Percentiles rank a stretch among this genome's conserved stretches.
Evolutionary conservation across 2,329 filamentous ascomycete genomes (phyloP).

Genomic region (Venturiaceae sp.): DNA sequence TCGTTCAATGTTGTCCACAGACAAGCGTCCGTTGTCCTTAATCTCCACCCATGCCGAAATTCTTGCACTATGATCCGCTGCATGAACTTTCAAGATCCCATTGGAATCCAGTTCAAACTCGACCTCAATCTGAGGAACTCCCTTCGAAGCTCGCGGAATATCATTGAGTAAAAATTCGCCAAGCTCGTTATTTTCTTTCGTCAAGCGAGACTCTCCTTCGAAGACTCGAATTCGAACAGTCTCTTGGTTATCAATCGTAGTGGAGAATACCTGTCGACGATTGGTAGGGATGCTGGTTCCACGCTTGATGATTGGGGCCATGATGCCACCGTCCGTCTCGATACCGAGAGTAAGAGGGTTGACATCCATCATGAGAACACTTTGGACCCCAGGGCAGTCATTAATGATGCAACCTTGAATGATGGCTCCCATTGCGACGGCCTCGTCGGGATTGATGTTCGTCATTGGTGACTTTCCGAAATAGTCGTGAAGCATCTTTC

Average conservation of each 20-base stretch:
- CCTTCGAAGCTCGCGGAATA: conserved; percentile 7
- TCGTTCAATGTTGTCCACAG: background rate
- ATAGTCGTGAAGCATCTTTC: background rate
- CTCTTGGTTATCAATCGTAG: background rate
- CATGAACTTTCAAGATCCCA: background rate
- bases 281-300: conserved; percentile 3
- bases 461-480: conserved; percentile 1
- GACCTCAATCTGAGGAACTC: conserved; percentile 9
- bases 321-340: conserved; percentile 2
- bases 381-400: background rate
- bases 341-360: conserved; percentile 6
- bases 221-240: conserved; percentile 2
- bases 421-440: conserved; percentile 1
- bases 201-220: background rate
- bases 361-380: conserved; percentile 5
- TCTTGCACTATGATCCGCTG: background rate
- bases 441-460: conserved; percentile 4
- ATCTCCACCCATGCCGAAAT: background rate
- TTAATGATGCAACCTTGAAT: conserved; percentile 5
- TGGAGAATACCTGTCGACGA: background rate
- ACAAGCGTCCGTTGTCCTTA: background rate
- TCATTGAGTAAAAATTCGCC: conserved; percentile 3
- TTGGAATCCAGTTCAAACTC: background rate
- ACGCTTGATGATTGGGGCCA: conserved; percentile 6
- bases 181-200: background rate